Evolutionary conservation across 2,329 filamentous ascomycete genomes (phyloP), one percentile per base, ranked within the genome.

Genomic region (Fusarium armeniacum): DNA sequence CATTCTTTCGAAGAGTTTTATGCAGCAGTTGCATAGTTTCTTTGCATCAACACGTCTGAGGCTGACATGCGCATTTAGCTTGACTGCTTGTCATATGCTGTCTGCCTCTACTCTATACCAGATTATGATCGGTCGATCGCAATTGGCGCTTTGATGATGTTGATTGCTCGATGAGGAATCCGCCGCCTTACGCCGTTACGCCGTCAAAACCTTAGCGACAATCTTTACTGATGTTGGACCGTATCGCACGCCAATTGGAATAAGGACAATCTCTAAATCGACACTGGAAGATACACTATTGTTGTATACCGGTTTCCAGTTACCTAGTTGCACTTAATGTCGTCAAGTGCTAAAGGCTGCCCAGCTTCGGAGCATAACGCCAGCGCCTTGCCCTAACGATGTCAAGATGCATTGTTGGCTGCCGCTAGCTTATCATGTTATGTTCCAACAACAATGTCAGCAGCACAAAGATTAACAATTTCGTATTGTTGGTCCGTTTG

Each of bases 401-500:
- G 41, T 46, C n/a, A 52, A 52, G 43, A 60, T 67, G 65, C 46
- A 45, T 56, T 61, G 66, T 70, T 62, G 61, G 65, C 33, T 64
- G 68, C 58, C 68, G 59, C 66, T 67, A 70, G 51, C 59, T 60
- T 56, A 47, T 65, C 44, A 58, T 46, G 41, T 24, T 58, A 57
- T 50, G 26, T 32, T 40, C 33, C 52, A 26, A 57, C 40, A 41
- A 54, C 59, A 58, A 50, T 47, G 43, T 47, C 51, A 69, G 64
- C 51, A 53, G 22, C 38, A 56, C 61, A n/a, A 47, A 24, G 16
- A 46, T 41, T 28, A 47, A 54, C 50, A 45, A 47, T 59, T 70
- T 64, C 58, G 70, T 73, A 61, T 72, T 74, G 24, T n/a, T 53
- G 32, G 49, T 49, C 30, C 18, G 51, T 20, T 62, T 58, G 46